These are phyloP conservation scores for Calocera cornea DNA, from an alignment of 768 basidiomycete species.

Conservation along the genomic window DNA sequence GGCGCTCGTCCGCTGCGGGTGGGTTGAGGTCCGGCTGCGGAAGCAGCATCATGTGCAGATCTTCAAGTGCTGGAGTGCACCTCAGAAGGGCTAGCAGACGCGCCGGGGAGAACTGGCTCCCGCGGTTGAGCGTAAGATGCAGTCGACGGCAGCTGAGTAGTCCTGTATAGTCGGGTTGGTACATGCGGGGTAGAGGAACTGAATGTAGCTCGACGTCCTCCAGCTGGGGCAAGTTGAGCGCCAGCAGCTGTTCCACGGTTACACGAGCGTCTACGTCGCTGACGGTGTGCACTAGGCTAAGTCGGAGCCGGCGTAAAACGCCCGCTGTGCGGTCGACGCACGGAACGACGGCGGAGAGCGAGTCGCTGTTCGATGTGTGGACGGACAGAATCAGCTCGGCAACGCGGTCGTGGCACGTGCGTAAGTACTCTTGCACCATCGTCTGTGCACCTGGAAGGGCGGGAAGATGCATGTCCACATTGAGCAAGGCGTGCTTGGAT, in stretches of 20 bases:
- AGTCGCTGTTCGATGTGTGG: not conserved
- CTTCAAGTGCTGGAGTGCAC: not conserved
- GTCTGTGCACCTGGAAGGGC: not conserved
- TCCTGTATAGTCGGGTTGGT: not conserved
- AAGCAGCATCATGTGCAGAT: not conserved
- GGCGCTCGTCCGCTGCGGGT: not conserved
- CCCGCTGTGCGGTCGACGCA: not conserved
- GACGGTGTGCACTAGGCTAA: not conserved
- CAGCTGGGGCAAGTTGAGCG: not conserved
- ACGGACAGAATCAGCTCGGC: not conserved
- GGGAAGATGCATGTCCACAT: not conserved
- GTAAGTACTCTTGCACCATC: not conserved
- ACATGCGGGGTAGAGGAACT: not conserved
- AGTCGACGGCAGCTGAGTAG: not conserved
- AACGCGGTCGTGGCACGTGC: not conserved
- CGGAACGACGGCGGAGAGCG: not conserved
- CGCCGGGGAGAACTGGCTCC: not conserved
- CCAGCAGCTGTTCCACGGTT: not conserved
- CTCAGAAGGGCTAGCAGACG: not conserved
- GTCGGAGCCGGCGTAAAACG: not conserved
- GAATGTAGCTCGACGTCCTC: not conserved
- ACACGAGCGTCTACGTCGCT: not conserved
- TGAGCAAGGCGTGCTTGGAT: not conserved
- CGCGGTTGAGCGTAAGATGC: not conserved
- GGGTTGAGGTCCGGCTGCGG: not conserved